Evolutionary conservation across 331 rosid genomes (phyloP).

Genomic region (Acacia concinna): DNA sequence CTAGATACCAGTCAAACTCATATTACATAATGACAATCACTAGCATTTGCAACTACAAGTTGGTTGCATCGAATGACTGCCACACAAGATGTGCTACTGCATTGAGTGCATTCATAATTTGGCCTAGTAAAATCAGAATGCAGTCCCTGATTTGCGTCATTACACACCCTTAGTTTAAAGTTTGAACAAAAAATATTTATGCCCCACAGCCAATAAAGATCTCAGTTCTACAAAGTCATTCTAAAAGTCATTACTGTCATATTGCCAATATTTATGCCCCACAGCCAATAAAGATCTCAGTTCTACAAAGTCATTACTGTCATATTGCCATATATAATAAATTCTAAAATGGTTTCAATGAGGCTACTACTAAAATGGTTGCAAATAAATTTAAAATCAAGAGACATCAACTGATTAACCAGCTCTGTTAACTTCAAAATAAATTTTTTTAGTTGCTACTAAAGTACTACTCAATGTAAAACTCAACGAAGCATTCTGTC

Average conservation of each 20-base stretch:
- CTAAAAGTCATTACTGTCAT: constrained; percentile 13
- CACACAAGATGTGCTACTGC: constrained; percentile 97
- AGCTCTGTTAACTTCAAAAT: neutral
- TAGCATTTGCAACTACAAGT: constrained; percentile 93
- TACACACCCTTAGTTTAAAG: constrained; percentile 37
- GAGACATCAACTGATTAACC: neutral
- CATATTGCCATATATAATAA: constrained; percentile 17
- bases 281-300: neutral
- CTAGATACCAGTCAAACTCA: too few relatives aligned
- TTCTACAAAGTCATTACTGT: neutral
- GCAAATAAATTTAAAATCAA: neutral
- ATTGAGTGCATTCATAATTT: constrained; percentile 80
- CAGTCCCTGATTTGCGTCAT: constrained; percentile 70
- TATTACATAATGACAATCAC: constrained; percentile 92
- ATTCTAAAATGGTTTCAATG: neutral
- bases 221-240: neutral
- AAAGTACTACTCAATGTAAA: too few relatives aligned
- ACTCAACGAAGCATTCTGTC: too few relatives aligned
- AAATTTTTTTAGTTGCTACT: neutral
- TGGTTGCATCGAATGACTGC: constrained; percentile 63
- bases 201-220: constrained; percentile 13
- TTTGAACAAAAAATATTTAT: constrained; percentile 24
- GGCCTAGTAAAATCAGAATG: constrained; percentile 93
- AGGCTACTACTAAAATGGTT: too few relatives aligned
- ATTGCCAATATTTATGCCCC: neutral